Evolutionary conservation across 1,139 yeast species (phyloP).

Genomic region (Citeromyces hawaiiensis): DNA sequence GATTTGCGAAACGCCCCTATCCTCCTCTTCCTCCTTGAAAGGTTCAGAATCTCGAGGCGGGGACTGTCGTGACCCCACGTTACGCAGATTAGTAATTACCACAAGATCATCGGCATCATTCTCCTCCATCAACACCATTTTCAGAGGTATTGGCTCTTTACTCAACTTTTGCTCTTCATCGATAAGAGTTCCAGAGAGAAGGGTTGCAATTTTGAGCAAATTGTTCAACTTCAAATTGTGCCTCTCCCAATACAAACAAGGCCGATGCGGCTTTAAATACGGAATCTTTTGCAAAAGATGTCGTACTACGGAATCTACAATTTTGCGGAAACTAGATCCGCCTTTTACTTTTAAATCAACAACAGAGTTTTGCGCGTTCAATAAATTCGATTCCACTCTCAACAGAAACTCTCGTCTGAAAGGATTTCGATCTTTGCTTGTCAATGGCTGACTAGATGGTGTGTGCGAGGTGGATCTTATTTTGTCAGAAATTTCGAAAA

Average conservation of each 20-base stretch:
- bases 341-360: not conserved
- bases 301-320: not conserved
- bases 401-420: not conserved
- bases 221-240: not conserved
- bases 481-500: not conserved
- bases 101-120: no score
- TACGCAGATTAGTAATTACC: no score
- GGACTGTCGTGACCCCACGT: no score
- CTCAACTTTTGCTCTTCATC: not conserved
- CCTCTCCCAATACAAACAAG: not conserved
- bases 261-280: not conserved
- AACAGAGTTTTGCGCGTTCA: not conserved
- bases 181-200: not conserved
- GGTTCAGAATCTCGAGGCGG: not conserved
- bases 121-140: not conserved
- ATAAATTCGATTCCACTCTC: not conserved
- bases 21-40: not conserved
- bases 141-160: not conserved
- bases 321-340: not conserved
- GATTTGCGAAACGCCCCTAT: not conserved
- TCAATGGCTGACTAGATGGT: not conserved
- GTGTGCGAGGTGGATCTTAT: not conserved
- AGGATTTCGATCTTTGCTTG: not conserved
- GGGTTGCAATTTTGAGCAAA: not conserved
- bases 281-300: no score